Conservation (phyloP, 306 rosid genomes). For the Hippophae tibetana region DNA sequence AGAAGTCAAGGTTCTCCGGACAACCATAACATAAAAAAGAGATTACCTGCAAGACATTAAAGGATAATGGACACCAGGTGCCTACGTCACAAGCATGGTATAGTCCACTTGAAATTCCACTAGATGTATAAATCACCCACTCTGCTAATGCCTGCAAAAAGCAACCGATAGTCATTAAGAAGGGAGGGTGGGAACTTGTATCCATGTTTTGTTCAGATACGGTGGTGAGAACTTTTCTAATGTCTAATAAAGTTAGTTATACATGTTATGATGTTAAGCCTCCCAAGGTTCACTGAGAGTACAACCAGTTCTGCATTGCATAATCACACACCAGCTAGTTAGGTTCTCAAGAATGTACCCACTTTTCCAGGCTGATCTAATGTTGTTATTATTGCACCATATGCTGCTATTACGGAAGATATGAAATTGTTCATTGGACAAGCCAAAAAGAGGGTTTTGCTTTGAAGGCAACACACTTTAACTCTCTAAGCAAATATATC, state of each 20-base stretch:
- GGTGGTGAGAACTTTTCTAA: background rate
- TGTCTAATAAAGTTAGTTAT: too few relatives aligned
- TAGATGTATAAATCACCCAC: slow-evolving; percentile 74
- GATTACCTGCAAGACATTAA: slow-evolving; percentile 63
- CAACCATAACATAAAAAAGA: slow-evolving; percentile 12
- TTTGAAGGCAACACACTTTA: too few relatives aligned
- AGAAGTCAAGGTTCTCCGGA: background rate
- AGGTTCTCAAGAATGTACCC: too few relatives aligned
- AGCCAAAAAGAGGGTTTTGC: too few relatives aligned
- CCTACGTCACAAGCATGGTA: slow-evolving; percentile 99
- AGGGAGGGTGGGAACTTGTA: background rate
- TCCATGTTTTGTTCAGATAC: background rate
- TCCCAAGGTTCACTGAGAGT: too few relatives aligned
- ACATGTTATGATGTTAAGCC: too few relatives aligned
- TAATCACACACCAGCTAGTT: too few relatives aligned
- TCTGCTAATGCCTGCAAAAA: slow-evolving; percentile 74
- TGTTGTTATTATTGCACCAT: too few relatives aligned
- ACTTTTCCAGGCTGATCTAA: too few relatives aligned
- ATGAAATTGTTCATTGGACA: too few relatives aligned
- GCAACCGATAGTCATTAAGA: slow-evolving; percentile 7
- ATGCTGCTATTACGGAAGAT: too few relatives aligned
- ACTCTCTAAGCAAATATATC: background rate
- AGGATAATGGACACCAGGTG: slow-evolving; percentile 76
- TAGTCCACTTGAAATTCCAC: slow-evolving; percentile 80
- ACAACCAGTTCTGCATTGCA: too few relatives aligned